phyloP scores from a whole-genome alignment of 805 yeast species.

The Barnettozyma pratensis region DNA sequence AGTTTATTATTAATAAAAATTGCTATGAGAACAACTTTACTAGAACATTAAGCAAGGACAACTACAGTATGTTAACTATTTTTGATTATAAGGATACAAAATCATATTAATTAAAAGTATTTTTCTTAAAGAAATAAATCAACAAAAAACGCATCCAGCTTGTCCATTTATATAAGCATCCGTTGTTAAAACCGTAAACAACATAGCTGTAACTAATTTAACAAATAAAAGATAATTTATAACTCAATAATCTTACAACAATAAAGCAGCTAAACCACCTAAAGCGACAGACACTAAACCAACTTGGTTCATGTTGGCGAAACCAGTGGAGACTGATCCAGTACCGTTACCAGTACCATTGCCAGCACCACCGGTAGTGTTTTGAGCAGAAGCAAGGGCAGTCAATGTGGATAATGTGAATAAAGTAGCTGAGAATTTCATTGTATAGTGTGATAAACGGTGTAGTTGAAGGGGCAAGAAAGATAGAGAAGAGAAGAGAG shows the following conservation, averaged over 20 bases:
- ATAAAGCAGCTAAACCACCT: slow-evolving; percentile 21
- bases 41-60: neutral
- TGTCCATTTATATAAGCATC: too few relatives aligned
- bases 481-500: neutral
- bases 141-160: too few relatives aligned
- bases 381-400: slow-evolving; percentile 5
- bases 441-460: neutral
- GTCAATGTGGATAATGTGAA: slow-evolving; percentile 3
- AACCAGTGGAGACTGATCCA: slow-evolving; percentile 17
- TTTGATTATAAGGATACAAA: too few relatives aligned
- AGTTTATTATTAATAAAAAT: neutral
- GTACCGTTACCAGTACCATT: neutral
- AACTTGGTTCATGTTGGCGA: slow-evolving; percentile 13
- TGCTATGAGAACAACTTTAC: neutral
- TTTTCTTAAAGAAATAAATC: too few relatives aligned
- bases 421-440: slow-evolving; percentile 8
- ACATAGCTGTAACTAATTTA: slow-evolving; percentile 3
- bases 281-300: slow-evolving; percentile 17
- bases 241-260: slow-evolving; percentile 8
- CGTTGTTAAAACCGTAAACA: too few relatives aligned
- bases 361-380: slow-evolving; percentile 7
- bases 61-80: too few relatives aligned
- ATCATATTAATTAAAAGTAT: too few relatives aligned
- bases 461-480: neutral
- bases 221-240: slow-evolving; percentile 1